Percentiles rank a stretch among this genome's conserved stretches.
phyloP scores from a whole-genome alignment of 805 yeast species.

The Wickerhamomyces pijperi region DNA sequence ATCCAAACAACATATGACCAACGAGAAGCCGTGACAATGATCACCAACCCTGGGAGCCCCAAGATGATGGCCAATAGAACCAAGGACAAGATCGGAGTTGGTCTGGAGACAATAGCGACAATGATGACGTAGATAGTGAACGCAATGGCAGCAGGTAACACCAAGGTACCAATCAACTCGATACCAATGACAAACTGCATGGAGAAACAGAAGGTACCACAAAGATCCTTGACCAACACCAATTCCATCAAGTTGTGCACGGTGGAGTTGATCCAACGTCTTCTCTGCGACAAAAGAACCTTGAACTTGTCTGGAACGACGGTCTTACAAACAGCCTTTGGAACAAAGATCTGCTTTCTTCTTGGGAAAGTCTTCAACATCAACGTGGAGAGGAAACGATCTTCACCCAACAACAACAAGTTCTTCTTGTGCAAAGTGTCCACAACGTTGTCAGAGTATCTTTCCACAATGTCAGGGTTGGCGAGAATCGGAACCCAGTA shows the following conservation, averaged over 20 bases:
- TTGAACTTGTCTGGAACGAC: slow-evolving; percentile 75
- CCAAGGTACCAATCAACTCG: slow-evolving; percentile 79
- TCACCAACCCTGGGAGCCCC: slow-evolving; percentile 77
- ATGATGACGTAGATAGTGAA: slow-evolving; percentile 75
- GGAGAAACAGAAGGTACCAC: slow-evolving; percentile 91
- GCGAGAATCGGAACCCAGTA: slow-evolving; percentile 92
- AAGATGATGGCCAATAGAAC: slow-evolving; percentile 66
- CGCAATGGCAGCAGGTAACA: slow-evolving; percentile 78
- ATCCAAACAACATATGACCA: slow-evolving; percentile 69
- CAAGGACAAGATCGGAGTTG: slow-evolving; percentile 71
- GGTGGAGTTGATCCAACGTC: slow-evolving; percentile 95
- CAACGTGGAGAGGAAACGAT: slow-evolving; percentile 72
- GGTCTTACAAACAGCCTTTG: slow-evolving; percentile 89
- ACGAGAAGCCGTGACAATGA: slow-evolving; percentile 71
- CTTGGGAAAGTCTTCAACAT: slow-evolving; percentile 86
- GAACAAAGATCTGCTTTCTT: slow-evolving; percentile 75
- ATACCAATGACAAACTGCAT: slow-evolving; percentile 86
- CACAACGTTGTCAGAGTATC: slow-evolving; percentile 78
- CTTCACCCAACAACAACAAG: slow-evolving; percentile 79
- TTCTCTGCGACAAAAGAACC: slow-evolving; percentile 80
- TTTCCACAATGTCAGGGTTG: slow-evolving; percentile 87
- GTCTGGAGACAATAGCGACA: slow-evolving; percentile 55
- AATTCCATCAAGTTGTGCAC: slow-evolving; percentile 87
- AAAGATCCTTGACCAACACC: slow-evolving; percentile 70
- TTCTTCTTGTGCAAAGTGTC: slow-evolving; percentile 82